A percentile compares a stretch with the other conserved stretches of the same genome.
Evolutionary conservation across 192 early-diverging fungal genomes (phyloP).

Genomic region (Linnemannia exigua): DNA sequence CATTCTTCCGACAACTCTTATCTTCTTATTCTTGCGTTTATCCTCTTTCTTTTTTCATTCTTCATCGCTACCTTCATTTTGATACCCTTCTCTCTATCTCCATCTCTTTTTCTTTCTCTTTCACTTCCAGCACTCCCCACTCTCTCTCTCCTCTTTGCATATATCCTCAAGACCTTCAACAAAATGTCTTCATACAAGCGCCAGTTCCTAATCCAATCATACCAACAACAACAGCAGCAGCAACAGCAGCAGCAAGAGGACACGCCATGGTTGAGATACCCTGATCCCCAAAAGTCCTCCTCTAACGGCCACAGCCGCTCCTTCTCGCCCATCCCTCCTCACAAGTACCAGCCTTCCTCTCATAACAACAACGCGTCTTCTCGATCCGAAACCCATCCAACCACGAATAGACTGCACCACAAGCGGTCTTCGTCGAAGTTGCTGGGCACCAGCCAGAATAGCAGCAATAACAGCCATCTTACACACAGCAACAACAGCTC

Average conservation of each 20-base stretch:
- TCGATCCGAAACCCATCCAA: conserved; percentile 10
- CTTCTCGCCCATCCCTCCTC: not conserved
- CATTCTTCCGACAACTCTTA: not conserved
- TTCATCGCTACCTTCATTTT: not conserved
- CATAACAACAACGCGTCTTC: conserved; percentile 6
- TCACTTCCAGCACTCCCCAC: not conserved
- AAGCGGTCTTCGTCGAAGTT: conserved; percentile 40
- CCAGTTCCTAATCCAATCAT: conserved; percentile 1
- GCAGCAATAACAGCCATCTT: conserved; percentile 5
- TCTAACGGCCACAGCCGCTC: conserved; percentile 42
- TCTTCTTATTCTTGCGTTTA: not conserved
- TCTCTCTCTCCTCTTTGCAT: too few relatives aligned
- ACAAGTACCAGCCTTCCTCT: conserved; percentile 5
- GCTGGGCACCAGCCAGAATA: conserved; percentile 5
- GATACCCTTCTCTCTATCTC: too few relatives aligned
- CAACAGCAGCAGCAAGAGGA: conserved; percentile 12
- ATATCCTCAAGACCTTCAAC: not conserved
- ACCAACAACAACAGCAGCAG: not conserved
- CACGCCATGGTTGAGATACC: conserved; percentile 47
- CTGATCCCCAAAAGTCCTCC: conserved; percentile 29
- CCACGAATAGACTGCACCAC: conserved; percentile 1
- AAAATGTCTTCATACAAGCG: not conserved
- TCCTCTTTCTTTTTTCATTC: not conserved
- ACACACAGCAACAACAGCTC: conserved; percentile 6
- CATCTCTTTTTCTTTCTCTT: too few relatives aligned